Conservation (phyloP, 305 asterid species). For the Solanum hybrid region DNA sequence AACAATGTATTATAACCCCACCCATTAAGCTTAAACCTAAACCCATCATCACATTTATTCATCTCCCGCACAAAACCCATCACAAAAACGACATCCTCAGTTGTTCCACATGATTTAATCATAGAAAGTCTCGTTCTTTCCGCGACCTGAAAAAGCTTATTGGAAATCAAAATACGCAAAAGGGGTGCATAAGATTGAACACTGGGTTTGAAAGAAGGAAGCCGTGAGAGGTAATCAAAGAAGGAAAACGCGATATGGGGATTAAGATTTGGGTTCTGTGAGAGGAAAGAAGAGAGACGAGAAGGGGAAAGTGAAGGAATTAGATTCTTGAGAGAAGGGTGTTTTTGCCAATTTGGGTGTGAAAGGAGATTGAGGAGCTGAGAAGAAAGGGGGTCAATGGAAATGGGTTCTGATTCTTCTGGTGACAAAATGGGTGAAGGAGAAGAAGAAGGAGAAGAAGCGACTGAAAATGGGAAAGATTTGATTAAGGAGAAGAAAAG, state of each 20-base stretch:
- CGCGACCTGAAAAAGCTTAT: constrained; percentile 30
- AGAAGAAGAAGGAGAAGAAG: neutral
- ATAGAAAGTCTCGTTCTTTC: constrained; percentile 38
- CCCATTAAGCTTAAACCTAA: constrained; percentile 36
- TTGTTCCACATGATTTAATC: constrained; percentile 41
- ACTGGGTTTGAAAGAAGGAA: constrained; percentile 49
- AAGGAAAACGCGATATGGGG: constrained; percentile 45
- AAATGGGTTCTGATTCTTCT: constrained; percentile 10
- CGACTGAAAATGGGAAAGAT: constrained; percentile 1
- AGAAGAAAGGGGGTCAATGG: constrained; percentile 21
- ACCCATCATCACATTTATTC: constrained; percentile 19
- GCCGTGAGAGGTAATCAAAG: constrained; percentile 35
- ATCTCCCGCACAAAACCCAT: constrained; percentile 35
- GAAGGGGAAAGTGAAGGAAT: constrained; percentile 48
- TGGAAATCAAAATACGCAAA: constrained; percentile 39
- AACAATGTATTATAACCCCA: constrained; percentile 53
- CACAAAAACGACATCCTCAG: constrained; percentile 34
- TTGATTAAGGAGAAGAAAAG: constrained; percentile 2
- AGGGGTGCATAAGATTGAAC: constrained; percentile 42
- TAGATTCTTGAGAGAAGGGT: constrained; percentile 40
- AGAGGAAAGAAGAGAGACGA: constrained; percentile 38
- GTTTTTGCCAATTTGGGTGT: constrained; percentile 60
- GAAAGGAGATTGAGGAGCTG: constrained; percentile 42
- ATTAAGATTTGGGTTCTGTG: constrained; percentile 47
- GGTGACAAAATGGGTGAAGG: neutral